Conservation (phyloP, 306 rosid species). For the Potentilla sterilis region DNA sequence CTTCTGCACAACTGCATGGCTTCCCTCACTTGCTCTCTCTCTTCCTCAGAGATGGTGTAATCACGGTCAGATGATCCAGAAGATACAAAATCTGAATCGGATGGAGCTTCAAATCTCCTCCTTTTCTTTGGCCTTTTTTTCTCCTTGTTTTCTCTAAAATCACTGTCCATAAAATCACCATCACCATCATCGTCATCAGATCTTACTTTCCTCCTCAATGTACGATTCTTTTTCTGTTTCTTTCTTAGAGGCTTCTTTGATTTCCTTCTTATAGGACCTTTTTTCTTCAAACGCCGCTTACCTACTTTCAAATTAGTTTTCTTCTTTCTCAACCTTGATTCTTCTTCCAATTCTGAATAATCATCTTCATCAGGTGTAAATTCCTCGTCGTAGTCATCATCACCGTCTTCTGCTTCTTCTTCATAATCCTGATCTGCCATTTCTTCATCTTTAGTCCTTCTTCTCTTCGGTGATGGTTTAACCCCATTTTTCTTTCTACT, state of each 20-base stretch:
- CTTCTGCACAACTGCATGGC: constrained; percentile 56
- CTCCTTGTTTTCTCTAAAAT: constrained; percentile 34
- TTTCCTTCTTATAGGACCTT: constrained; percentile 35
- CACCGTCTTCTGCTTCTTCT: constrained; percentile 30
- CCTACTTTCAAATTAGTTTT: constrained; percentile 39
- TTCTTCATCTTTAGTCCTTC: constrained; percentile 15
- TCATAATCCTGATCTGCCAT: constrained; percentile 39
- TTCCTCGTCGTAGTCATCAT: constrained; percentile 61
- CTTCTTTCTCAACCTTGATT: constrained; percentile 40
- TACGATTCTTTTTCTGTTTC: constrained; percentile 48
- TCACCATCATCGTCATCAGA: constrained; percentile 38
- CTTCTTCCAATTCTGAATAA: constrained; percentile 64
- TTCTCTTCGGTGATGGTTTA: constrained; percentile 20
- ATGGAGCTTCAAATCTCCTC: constrained; percentile 37
- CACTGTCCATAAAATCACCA: constrained; percentile 40
- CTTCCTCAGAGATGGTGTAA: constrained; percentile 94
- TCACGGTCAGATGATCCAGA: constrained; percentile 67
- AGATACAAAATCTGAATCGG: constrained; percentile 53
- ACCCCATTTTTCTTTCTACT: constrained; percentile 16
- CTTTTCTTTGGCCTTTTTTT: constrained; percentile 33
- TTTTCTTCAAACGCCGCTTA: constrained; percentile 47
- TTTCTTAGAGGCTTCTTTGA: constrained; percentile 58
- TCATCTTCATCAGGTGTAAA: constrained; percentile 77
- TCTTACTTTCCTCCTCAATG: constrained; percentile 37
- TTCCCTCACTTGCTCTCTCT: constrained; percentile 94